Conservation (phyloP, 2,329 filamentous ascomycete genomes). For the Colletotrichum sp. region DNA sequence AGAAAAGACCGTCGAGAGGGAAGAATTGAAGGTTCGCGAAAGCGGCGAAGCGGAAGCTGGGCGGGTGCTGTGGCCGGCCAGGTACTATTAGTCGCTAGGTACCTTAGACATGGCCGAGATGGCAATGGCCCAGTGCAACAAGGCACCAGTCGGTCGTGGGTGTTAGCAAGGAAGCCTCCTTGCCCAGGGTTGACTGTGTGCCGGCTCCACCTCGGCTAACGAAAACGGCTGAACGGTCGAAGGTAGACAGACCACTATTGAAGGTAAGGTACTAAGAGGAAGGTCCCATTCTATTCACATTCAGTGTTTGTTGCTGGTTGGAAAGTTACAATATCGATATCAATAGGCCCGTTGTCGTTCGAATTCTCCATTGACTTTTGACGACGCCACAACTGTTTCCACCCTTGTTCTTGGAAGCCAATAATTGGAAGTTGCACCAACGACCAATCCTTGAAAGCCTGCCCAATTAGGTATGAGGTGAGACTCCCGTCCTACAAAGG, state of each 20-base stretch:
- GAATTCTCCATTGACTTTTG: background rate
- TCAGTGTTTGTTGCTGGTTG: background rate
- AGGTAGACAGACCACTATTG: background rate
- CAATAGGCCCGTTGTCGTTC: background rate
- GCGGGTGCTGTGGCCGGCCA: background rate
- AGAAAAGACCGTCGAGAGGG: background rate
- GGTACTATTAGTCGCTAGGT: background rate
- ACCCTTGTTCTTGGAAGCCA: background rate
- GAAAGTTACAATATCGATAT: background rate
- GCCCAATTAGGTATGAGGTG: background rate
- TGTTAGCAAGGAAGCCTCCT: background rate
- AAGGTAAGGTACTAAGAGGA: background rate
- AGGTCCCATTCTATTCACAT: background rate
- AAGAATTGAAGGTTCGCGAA: constrained; percentile 19
- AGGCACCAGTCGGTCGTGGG: background rate
- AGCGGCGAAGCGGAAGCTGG: constrained; percentile 4
- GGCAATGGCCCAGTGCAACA: background rate
- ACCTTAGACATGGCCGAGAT: background rate
- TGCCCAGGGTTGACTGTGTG: background rate
- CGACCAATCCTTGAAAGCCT: background rate
- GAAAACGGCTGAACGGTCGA: background rate
- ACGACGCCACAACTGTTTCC: background rate
- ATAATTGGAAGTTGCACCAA: background rate
- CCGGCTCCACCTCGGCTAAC: constrained; percentile 17
- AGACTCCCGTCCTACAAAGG: background rate